A percentile compares a stretch with the other conserved stretches of the same genome.
phyloP scores from a whole-genome alignment of 441 rosid species.

The Adansonia madagascariensis region DNA sequence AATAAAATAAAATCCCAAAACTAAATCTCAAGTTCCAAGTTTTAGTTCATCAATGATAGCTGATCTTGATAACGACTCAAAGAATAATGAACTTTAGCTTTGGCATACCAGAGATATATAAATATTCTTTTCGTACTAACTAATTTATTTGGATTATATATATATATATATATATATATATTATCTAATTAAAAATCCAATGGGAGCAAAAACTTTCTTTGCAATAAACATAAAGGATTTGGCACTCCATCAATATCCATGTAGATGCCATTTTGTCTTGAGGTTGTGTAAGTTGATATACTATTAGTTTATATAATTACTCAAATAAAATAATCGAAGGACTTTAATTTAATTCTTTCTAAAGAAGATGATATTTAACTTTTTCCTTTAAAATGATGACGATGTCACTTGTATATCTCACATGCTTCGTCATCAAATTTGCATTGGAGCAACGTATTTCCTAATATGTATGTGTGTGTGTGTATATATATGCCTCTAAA shows the following conservation, averaged over 20 bases:
- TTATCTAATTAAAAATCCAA: neutral
- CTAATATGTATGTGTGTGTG: too few relatives aligned
- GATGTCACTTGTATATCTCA: neutral
- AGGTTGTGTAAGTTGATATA: too few relatives aligned
- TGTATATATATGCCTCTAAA: too few relatives aligned
- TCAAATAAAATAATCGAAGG: neutral
- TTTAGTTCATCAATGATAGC: neutral
- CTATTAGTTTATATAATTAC: too few relatives aligned
- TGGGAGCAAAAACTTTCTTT: neutral
- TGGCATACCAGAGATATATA: neutral
- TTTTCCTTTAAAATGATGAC: neutral
- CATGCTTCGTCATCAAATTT: neutral
- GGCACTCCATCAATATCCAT: too few relatives aligned
- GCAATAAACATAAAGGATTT: neutral
- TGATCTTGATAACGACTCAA: neutral
- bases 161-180: neutral
- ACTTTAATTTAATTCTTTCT: neutral
- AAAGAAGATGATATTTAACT: neutral
- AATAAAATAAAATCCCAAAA: neutral
- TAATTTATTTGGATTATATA: neutral
- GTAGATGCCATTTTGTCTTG: too few relatives aligned
- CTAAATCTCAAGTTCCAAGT: neutral
- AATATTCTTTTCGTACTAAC: neutral
- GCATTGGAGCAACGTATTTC: neutral
- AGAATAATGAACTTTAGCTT: slow-evolving; percentile 3